Base-by-base conservation (phyloP, 2,329 filamentous ascomycete genomes). In the Microcyclospora pomicola region DNA sequence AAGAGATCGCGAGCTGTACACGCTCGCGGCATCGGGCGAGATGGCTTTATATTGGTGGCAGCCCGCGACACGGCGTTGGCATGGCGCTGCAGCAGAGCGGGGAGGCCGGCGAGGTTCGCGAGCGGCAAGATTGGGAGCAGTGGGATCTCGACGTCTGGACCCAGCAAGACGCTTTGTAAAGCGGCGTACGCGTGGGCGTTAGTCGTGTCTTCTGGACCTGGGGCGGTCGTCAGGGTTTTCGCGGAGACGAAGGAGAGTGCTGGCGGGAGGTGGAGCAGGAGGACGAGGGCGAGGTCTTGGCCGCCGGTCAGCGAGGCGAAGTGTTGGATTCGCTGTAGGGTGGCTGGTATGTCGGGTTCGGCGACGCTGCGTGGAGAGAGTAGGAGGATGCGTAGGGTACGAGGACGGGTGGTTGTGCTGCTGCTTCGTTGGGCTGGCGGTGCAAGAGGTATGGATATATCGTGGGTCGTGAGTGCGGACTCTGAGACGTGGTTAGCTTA, bases 391-490 rank as follows among this genome's bases (percentile, higher is more conserved):
- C 51, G 51, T 2, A 59, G 43, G 14, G 44, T 38, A 11, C 43
- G 45, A 9, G 38, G 12, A n/a, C 4, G 39, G 2, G 43, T 5
- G 3, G 12, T 34, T 12, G 24, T 37, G 9, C 19, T 42, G 33
- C 27, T 24, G 50, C 27, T 31, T 39, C 9, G 27, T 36, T n/a
- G 39, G 30, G n/a, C 40, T 37, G 10, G 33, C 16, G 3, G 31
- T 36, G 27, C 12, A 11, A 54, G 46, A 6, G 54, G 49, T 5
- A 59, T 42, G 2, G 53, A 48, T 24, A 67, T 45, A 38, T 58
- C 60, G 44, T 60, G 54, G 14, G 62, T 59, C 30, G 55, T 52
- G 27, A 61, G 53, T 1, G 44, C 34, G 14, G 41, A 45, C 37
- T 59, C 58, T 62, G 38, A 7, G 19, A 13, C 10, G 9, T 36